phyloP scores from a whole-genome alignment of 208 protist genomes.

The Porcisia hertigi region DNA sequence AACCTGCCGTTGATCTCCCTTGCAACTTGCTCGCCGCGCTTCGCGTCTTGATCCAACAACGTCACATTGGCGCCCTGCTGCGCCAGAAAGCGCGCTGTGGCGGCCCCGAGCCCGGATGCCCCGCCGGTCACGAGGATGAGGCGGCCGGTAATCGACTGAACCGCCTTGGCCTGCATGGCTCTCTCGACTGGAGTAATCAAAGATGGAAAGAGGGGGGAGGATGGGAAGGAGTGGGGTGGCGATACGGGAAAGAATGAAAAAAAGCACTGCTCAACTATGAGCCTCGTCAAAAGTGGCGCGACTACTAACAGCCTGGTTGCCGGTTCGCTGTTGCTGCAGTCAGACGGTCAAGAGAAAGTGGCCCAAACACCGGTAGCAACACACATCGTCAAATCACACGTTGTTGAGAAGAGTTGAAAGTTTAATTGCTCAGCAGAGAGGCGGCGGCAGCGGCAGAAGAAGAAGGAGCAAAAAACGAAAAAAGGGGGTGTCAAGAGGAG shows the following conservation, averaged over 20 bases:
- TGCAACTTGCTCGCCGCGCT: constrained; percentile 32
- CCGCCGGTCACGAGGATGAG: constrained; percentile 53
- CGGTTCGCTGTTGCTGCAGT: not conserved
- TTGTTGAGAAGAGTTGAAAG: not conserved
- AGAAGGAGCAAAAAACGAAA: not conserved
- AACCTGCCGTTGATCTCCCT: constrained; percentile 38
- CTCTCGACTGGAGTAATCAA: not conserved
- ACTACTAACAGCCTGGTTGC: not conserved
- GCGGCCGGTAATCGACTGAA: constrained; percentile 36
- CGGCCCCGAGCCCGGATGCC: constrained; percentile 48
- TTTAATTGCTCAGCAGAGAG: not conserved
- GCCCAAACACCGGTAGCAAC: not conserved
- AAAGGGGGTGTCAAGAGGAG: too few species aligned
- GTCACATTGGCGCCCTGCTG: constrained; percentile 43
- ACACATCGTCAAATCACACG: not conserved
- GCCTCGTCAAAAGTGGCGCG: not conserved
- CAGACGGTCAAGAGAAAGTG: too few species aligned
- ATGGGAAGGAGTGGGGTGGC: not conserved
- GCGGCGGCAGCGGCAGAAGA: not conserved
- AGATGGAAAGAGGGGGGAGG: not conserved
- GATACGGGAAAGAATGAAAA: not conserved
- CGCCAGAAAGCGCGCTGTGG: constrained; percentile 41
- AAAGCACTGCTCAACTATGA: not conserved
- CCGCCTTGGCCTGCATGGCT: constrained; percentile 2
- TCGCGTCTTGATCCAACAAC: constrained; percentile 48